Evolutionary conservation across 768 basidiomycete genomes (phyloP), one percentile per base, ranked within the genome.

Genomic region (Rhodotorula toruloides): DNA sequence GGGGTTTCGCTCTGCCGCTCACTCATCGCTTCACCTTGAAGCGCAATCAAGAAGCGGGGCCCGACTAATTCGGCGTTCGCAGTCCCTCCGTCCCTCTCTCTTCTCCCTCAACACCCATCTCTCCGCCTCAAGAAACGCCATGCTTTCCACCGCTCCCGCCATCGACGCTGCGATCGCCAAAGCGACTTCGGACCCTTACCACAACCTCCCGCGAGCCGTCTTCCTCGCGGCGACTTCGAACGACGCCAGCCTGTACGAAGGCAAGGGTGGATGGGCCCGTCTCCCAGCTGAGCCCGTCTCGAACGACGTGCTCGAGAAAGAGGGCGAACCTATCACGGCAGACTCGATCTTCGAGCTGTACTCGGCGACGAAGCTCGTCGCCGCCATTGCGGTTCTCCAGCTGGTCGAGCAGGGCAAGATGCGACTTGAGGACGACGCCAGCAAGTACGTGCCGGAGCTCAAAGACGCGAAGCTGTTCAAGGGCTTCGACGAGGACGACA

Each of bases 321-420:
- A 32, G 9, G 54, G 54, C 31, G 54, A 32, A 4, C 31, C 21
- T 4, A 29, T 40, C 29, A 11, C n/a, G 2, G 54, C 22, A 3
- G 54, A 56, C 54, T 43, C 40, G 40, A 40, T 57, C 31, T 46
- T 46, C 43, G 55, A 46, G 43, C 32, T 57, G 29, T 46, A 46
- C 43, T 4, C 2, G 3, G 25, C 21, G 8, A 46, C 55, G 1
- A 57, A 57, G 57, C 58, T 77, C 22, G 61, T 76, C 31, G 74
- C 74, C 2, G 71, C 67, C 66, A 56, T 78, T 44, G 75, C 76
- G 2, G 72, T 68, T 4, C 55, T 76, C 0, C 75, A 76, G 46
- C 71, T 78, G 10, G 61, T 76, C 43, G 76, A 77, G 40, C 73
- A 70, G 29, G 74, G 74, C 36, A 49, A 69, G 32, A 50, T 76